Evolutionary conservation across 768 basidiomycete genomes (phyloP).

Genomic region (Tremella fuciformis): DNA sequence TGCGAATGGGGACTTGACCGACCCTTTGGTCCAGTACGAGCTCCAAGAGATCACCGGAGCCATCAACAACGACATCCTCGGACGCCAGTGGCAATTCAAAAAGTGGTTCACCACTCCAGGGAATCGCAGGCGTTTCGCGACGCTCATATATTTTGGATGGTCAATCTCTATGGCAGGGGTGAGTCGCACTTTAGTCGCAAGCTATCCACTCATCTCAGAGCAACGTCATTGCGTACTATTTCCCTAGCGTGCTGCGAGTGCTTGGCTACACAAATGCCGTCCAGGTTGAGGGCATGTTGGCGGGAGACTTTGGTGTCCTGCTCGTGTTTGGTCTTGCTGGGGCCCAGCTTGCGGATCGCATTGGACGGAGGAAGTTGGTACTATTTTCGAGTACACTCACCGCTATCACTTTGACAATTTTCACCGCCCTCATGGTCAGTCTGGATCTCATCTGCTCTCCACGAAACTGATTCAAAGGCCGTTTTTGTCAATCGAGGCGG

Average conservation of each 20-base stretch:
- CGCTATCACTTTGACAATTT: slow-evolving; percentile 15
- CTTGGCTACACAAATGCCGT: slow-evolving; percentile 63
- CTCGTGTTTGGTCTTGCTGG: slow-evolving; percentile 16
- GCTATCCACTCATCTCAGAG: too few species aligned
- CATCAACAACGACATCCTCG: slow-evolving; percentile 51
- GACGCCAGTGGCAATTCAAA: slow-evolving; percentile 58
- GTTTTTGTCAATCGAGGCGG: too few species aligned
- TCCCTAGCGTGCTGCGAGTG: slow-evolving; percentile 63
- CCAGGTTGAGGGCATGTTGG: slow-evolving; percentile 52
- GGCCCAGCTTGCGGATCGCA: slow-evolving; percentile 18
- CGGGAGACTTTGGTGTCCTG: slow-evolving; percentile 60
- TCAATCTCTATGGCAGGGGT: not conserved
- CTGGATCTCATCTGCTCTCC: too few species aligned
- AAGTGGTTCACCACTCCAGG: slow-evolving; percentile 66
- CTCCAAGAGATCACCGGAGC: slow-evolving; percentile 66
- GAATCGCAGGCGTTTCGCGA: slow-evolving; percentile 54
- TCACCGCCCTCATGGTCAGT: slow-evolving; percentile 23
- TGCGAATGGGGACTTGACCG: slow-evolving; percentile 65
- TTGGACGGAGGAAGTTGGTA: slow-evolving; percentile 19
- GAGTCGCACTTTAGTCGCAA: too few species aligned
- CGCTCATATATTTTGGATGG: not conserved
- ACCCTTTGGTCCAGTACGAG: slow-evolving; percentile 53
- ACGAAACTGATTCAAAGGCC: too few species aligned
- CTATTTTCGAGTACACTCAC: slow-evolving; percentile 14
- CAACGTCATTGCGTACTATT: slow-evolving; percentile 18